These are phyloP conservation scores for Coemansia umbellata DNA, from an alignment of 192 early-diverging fungal species.

Conservation along the genomic window DNA sequence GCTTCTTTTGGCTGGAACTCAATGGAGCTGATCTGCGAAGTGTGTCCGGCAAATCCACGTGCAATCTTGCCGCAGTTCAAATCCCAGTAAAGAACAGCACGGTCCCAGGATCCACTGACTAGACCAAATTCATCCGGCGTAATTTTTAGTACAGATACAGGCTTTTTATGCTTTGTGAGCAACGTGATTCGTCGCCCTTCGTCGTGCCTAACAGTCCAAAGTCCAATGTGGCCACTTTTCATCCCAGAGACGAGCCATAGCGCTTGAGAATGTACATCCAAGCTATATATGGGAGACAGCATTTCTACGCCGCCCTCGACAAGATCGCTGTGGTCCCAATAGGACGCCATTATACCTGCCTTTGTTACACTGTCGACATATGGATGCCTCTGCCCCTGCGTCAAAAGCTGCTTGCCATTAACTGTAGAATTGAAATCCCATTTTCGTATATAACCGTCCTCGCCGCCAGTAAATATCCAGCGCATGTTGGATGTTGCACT, in stretches of 20 bases:
- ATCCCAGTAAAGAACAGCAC: conserved; percentile 75
- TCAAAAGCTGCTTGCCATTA: conserved; percentile 75
- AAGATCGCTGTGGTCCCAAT: conserved; percentile 48
- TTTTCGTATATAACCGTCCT: conserved; percentile 93
- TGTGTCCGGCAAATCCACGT: conserved; percentile 67
- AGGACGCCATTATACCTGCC: conserved; percentile 39
- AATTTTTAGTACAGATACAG: conserved; percentile 80
- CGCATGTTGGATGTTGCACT: conserved; percentile 67
- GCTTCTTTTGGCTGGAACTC: conserved; percentile 61
- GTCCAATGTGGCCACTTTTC: conserved; percentile 77
- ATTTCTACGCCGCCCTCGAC: conserved; percentile 43
- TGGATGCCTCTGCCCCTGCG: conserved; percentile 80
- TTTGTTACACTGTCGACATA: conserved; percentile 83
- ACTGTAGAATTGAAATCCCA: conserved; percentile 89
- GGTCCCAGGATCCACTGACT: conserved; percentile 96
- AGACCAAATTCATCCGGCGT: conserved; percentile 76
- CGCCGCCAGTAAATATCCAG: conserved; percentile 81
- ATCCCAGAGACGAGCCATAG: conserved; percentile 77
- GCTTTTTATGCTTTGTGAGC: conserved; percentile 71
- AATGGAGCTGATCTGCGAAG: conserved; percentile 76
- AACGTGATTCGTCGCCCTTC: conserved; percentile 88
- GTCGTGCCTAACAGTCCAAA: conserved; percentile 88
- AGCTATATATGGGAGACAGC: conserved; percentile 87
- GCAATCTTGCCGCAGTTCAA: conserved; percentile 72
- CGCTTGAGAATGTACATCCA: conserved; percentile 91